Percentiles rank a stretch among this genome's conserved stretches.
Conservation (phyloP, 2,329 filamentous ascomycete species). For the Pseudogymnoascus pannorum region DNA sequence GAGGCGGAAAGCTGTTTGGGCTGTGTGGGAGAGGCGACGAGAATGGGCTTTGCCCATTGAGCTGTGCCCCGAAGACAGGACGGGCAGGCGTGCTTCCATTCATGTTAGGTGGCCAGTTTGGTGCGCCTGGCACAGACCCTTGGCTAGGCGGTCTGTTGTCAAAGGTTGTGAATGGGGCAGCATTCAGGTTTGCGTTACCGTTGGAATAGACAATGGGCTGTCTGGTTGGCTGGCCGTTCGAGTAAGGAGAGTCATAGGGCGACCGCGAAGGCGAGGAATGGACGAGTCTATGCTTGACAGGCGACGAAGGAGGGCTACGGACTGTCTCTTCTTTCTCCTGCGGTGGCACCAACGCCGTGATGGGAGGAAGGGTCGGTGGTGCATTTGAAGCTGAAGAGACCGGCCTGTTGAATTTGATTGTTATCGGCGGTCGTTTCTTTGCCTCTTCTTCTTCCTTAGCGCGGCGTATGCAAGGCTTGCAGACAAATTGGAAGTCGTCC, state of each 20-base stretch:
- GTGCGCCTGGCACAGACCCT: not conserved
- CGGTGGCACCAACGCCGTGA: not conserved
- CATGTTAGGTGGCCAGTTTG: not conserved
- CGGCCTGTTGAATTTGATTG: slow-evolving; percentile 46
- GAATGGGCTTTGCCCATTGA: slow-evolving; percentile 24
- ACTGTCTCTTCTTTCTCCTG: not conserved
- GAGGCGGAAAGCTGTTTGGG: slow-evolving; percentile 28
- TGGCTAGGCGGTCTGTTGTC: slow-evolving; percentile 2
- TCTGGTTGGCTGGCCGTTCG: slow-evolving; percentile 15
- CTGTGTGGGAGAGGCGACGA: slow-evolving; percentile 28
- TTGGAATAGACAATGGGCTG: slow-evolving; percentile 10
- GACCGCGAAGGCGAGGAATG: slow-evolving; percentile 1
- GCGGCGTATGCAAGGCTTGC: slow-evolving; percentile 65
- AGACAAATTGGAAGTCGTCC: slow-evolving; percentile 83
- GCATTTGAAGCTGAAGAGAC: slow-evolving; percentile 39
- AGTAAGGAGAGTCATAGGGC: slow-evolving; percentile 10
- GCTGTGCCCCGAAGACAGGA: slow-evolving; percentile 11
- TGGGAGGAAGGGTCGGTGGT: slow-evolving; percentile 11
- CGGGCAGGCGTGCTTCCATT: slow-evolving; percentile 11
- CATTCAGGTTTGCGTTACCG: not conserved
- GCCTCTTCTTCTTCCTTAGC: slow-evolving; percentile 52
- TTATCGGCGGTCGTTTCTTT: slow-evolving; percentile 52
- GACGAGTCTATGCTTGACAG: slow-evolving; percentile 1
- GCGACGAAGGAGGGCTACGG: not conserved
- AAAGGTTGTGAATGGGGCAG: not conserved